Percentiles rank a stretch among this genome's conserved stretches.
Conservation (phyloP, 805 yeast genomes). For the Hanseniaspora thailandica region DNA sequence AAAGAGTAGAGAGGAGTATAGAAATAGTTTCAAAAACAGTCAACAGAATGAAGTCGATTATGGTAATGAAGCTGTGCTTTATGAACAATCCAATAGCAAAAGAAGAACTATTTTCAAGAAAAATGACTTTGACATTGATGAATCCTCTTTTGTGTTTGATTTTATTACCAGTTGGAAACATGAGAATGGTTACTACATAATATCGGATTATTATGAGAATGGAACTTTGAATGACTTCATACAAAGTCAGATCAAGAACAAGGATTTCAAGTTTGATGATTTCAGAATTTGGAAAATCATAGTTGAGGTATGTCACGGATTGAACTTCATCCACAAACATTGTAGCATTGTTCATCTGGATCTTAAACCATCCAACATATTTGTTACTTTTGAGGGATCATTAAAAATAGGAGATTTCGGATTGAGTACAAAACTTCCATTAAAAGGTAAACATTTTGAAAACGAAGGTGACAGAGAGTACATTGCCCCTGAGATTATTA, state of each 20-base stretch:
- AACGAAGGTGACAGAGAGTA: constrained; percentile 96
- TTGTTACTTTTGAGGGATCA: constrained; percentile 87
- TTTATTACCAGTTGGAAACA: constrained; percentile 43
- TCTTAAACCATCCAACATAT: constrained; percentile 87
- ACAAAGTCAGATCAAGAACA: constrained; percentile 62
- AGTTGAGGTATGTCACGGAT: constrained; percentile 68
- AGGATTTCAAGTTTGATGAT: constrained; percentile 56
- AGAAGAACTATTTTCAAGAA: constrained; percentile 18
- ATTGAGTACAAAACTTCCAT: constrained; percentile 74
- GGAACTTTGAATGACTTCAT: constrained; percentile 78
- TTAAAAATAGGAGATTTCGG: constrained; percentile 96
- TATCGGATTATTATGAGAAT: constrained; percentile 92
- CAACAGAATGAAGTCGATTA: not conserved
- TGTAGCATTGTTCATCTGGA: constrained; percentile 75
- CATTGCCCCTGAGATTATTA: constrained; percentile 91
- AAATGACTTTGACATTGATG: constrained; percentile 35
- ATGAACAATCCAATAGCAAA: constrained; percentile 8
- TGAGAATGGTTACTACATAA: constrained; percentile 64
- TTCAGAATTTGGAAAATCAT: constrained; percentile 97
- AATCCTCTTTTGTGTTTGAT: constrained; percentile 65
- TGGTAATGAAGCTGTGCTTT: not conserved
- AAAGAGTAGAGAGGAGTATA: constrained; percentile 29
- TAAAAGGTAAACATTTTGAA: constrained; percentile 51
- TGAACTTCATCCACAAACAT: constrained; percentile 64
- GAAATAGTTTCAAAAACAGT: not conserved